Conservation (phyloP, 306 rosid genomes). For the Castanea crenata region DNA sequence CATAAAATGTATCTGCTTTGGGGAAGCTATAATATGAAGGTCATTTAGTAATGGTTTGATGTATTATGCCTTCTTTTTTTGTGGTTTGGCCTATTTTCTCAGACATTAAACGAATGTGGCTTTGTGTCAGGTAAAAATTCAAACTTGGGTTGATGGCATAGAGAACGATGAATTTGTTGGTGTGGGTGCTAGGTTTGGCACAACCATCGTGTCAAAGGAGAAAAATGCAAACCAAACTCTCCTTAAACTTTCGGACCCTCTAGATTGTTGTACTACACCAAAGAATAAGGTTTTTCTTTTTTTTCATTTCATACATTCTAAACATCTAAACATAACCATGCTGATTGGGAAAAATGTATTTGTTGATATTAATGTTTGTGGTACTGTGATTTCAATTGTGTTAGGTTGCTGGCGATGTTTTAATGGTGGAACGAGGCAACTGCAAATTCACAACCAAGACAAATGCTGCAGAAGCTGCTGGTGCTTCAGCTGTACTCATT, state of each 20-base stretch:
- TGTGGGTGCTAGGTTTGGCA: slow-evolving; percentile 94
- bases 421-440: slow-evolving; percentile 84
- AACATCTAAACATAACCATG: slow-evolving; percentile 1
- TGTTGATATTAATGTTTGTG: slow-evolving; percentile 7
- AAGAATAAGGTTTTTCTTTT: slow-evolving; percentile 61
- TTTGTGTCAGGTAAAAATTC: slow-evolving; percentile 77
- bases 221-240: slow-evolving; percentile 74
- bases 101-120: not conserved
- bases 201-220: slow-evolving; percentile 78
- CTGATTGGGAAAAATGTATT: slow-evolving; percentile 6
- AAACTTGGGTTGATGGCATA: slow-evolving; percentile 85
- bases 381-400: slow-evolving; percentile 16
- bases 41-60: not conserved
- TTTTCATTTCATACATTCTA: slow-evolving; percentile 1
- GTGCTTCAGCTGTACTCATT: slow-evolving; percentile 95
- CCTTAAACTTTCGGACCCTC: slow-evolving; percentile 75
- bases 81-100: not conserved
- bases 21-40: not conserved
- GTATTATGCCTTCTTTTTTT: not conserved
- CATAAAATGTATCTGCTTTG: not conserved
- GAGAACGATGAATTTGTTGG: slow-evolving; percentile 86
- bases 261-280: slow-evolving; percentile 67
- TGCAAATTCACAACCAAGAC: slow-evolving; percentile 90
- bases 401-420: slow-evolving; percentile 83
- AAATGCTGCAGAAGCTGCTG: slow-evolving; percentile 72